phyloP scores from a whole-genome alignment of 352 stramenopile species.

The Pythium chondricola region DNA sequence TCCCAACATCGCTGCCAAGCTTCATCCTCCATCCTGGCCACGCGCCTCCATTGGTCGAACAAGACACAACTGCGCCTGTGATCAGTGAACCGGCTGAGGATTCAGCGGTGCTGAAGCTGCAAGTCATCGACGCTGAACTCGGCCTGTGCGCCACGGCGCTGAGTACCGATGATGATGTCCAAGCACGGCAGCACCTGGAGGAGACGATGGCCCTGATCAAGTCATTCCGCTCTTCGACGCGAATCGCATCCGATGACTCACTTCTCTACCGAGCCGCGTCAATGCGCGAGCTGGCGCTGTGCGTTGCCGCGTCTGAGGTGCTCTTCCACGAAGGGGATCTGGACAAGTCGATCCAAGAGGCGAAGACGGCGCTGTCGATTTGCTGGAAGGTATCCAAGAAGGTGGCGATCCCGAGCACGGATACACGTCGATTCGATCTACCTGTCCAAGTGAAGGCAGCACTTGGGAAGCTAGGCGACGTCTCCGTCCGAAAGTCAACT shows the following conservation, averaged over 20 bases:
- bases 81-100: too few species aligned
- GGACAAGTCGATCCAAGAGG: conserved; percentile 37
- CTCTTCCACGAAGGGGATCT: conserved; percentile 40
- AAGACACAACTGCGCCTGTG: too few species aligned
- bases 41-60: too few species aligned
- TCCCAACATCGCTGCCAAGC: conserved; percentile 11
- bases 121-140: conserved; percentile 17
- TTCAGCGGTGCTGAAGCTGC: neutral
- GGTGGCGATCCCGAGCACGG: conserved; percentile 18
- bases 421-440: conserved; percentile 26
- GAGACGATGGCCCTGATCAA: conserved; percentile 4
- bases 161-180: neutral
- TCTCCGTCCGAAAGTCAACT: conserved; percentile 12
- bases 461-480: conserved; percentile 10
- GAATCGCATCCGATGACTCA: conserved; percentile 6
- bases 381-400: conserved; percentile 63
- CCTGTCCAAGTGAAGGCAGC: conserved; percentile 29
- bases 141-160: conserved; percentile 10
- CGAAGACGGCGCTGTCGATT: conserved; percentile 52
- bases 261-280: conserved; percentile 11
- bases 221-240: conserved; percentile 1
- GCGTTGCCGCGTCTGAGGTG: conserved; percentile 46
- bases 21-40: conserved; percentile 20
- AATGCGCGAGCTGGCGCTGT: conserved; percentile 49
- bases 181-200: conserved; percentile 5